Percentiles rank a stretch among this genome's conserved stretches.
Conservation (phyloP, 2,329 filamentous ascomycete genomes). For the Fusarium sp. region DNA sequence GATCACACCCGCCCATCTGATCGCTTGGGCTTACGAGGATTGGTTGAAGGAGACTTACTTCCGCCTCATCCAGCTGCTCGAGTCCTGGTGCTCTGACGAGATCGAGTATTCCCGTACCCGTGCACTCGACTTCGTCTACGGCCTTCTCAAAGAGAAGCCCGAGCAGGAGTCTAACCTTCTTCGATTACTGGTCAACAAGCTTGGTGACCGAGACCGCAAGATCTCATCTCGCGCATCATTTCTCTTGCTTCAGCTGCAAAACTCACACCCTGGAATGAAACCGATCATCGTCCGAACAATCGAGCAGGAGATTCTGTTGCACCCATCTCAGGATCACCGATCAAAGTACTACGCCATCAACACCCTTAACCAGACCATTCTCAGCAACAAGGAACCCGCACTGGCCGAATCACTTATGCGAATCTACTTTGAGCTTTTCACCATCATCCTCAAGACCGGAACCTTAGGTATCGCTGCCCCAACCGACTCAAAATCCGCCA, state of each 20-base stretch:
- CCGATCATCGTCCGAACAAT: conserved; percentile 85
- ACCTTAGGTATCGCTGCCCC: conserved; percentile 57
- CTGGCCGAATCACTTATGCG: conserved; percentile 86
- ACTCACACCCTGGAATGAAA: conserved; percentile 94
- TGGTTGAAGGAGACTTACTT: conserved; percentile 97
- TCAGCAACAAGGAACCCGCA: conserved; percentile 86
- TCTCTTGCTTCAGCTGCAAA: conserved; percentile 90
- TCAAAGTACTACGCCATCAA: conserved; percentile 97
- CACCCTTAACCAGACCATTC: conserved; percentile 95
- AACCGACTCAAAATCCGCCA: conserved; percentile 61
- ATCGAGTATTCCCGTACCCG: conserved; percentile 92
- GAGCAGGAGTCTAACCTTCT: conserved; percentile 97
- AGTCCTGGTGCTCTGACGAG: conserved; percentile 95
- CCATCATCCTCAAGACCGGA: conserved; percentile 80
- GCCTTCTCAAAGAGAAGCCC: conserved; percentile 93
- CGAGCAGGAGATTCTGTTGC: conserved; percentile 89
- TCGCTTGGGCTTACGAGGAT: conserved; percentile 93
- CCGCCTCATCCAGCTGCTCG: conserved; percentile 90
- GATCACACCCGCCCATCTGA: conserved; percentile 82
- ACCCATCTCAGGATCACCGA: conserved; percentile 87
- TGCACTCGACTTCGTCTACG: conserved; percentile 91
- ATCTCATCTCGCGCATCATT: conserved; percentile 95
- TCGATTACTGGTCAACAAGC: conserved; percentile 93
- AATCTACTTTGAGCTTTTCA: conserved; percentile 94
- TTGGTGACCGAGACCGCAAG: conserved; percentile 95